A percentile compares a stretch with the other conserved stretches of the same genome.
Evolutionary conservation across 2,329 filamentous ascomycete species (phyloP).

Genomic region (Fusarium sp.): DNA sequence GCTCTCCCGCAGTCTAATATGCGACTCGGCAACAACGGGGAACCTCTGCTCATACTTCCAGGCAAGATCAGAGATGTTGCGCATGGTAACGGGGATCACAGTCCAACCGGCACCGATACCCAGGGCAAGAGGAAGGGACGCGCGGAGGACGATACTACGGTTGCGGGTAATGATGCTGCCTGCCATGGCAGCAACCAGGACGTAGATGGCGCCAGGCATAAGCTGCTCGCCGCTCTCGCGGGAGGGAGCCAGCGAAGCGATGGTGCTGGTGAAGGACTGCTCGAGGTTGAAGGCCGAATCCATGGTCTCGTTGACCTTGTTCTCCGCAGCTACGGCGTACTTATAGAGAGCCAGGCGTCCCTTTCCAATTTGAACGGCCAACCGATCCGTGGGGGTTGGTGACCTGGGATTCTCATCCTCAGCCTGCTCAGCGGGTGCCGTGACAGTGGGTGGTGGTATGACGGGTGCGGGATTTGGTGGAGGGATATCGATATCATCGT

Average conservation of each 20-base stretch:
- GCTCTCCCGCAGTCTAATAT: conserved; percentile 75
- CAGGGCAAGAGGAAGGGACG: conserved; percentile 77
- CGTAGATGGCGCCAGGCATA: conserved; percentile 89
- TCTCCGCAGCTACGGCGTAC: conserved; percentile 78
- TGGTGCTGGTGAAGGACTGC: conserved; percentile 86
- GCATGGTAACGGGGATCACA: conserved; percentile 87
- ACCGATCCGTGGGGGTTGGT: conserved; percentile 87
- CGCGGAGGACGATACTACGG: conserved; percentile 83
- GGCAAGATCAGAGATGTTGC: conserved; percentile 83
- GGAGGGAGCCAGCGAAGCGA: conserved; percentile 87
- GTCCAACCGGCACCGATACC: conserved; percentile 85
- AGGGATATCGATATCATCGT: conserved; percentile 72
- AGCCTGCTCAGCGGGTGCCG: conserved; percentile 46
- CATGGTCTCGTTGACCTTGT: conserved; percentile 83
- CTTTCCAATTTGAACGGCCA: conserved; percentile 82
- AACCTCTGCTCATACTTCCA: conserved; percentile 95
- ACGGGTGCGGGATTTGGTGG: conserved; percentile 47
- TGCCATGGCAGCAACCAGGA: conserved; percentile 93
- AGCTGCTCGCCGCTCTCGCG: conserved; percentile 87
- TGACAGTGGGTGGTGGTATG: conserved; percentile 44
- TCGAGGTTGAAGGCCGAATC: conserved; percentile 85
- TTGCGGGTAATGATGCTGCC: conserved; percentile 91
- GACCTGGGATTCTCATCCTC: conserved; percentile 50
- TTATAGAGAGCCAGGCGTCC: conserved; percentile 83
- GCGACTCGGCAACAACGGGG: conserved; percentile 82